These are phyloP conservation scores for Epichloe aotearoae DNA, from an alignment of 2,329 filamentous ascomycete genomes.

Conservation along the genomic window DNA sequence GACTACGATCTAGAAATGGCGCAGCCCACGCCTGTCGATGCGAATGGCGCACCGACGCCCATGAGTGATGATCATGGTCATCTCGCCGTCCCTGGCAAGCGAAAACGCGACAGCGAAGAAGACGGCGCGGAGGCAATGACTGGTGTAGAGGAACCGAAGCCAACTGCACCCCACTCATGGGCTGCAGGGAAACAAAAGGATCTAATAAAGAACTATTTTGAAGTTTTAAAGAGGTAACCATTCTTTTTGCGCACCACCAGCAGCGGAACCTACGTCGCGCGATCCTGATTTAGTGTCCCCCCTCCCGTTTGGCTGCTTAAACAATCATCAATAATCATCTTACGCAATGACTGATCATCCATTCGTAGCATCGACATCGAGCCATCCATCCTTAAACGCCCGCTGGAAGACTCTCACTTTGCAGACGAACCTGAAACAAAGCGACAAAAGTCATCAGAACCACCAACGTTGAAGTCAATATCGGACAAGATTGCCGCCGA, in stretches of 20 bases:
- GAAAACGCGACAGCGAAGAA: conserved; percentile 43
- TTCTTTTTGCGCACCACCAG: conserved; percentile 2
- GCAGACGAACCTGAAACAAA: conserved; percentile 43
- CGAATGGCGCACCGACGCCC: conserved; percentile 29
- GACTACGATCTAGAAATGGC: conserved; percentile 23
- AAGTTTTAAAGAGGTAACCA: conserved; percentile 25
- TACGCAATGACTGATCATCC: conserved; percentile 17
- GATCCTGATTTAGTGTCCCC: neutral
- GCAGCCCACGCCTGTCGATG: conserved; percentile 25
- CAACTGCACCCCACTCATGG: conserved; percentile 12
- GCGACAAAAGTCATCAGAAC: conserved; percentile 43
- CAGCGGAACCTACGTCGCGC: neutral
- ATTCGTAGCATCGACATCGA: conserved; percentile 37
- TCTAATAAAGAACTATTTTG: conserved; percentile 25
- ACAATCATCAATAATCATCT: neutral
- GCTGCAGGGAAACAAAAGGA: conserved; percentile 18
- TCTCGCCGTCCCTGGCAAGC: conserved; percentile 32
- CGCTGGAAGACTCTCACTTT: conserved; percentile 29
- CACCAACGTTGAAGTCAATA: conserved; percentile 28
- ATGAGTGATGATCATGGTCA: conserved; percentile 17
- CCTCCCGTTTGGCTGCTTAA: neutral
- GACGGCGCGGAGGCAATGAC: conserved; percentile 21
- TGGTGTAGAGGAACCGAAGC: conserved; percentile 14
- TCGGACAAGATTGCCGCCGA: conserved; percentile 39
- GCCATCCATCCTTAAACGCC: conserved; percentile 41